Base-by-base conservation (phyloP, 345 rosid genomes). In the Boechera stricta region DNA sequence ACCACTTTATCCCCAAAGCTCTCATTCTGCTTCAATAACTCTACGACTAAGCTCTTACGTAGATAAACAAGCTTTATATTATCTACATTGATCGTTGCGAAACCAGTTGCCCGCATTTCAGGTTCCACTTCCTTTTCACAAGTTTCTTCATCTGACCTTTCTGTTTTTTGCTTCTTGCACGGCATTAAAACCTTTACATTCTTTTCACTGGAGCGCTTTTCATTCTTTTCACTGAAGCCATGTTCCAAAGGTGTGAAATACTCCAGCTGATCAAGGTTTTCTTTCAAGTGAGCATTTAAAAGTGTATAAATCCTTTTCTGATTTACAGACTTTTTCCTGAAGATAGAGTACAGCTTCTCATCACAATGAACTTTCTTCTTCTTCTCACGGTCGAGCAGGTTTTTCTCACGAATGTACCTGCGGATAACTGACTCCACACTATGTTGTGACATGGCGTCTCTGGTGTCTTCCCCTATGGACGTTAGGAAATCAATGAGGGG, bases 11-110 rank as follows among this genome's bases (percentile, higher is more conserved):
- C 76, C 60, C 54, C 84, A 57, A 81, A 79, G 8, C 56, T 64
- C 24, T 77, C 83, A 5, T 64, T 53, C 45, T 85, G 83, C 69
- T 76, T 79, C 61, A 49, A 15, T 18, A 88, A 45, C 76, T 80
- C 81, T 71, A 72, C 49, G 48, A 86, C 67, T 44, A 88, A 79
- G 84, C 87, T 77, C 72, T 59, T 88, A 63, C 87, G 82, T 42
- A 88, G 71, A 83, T 88, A 86, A 64, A 86, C 83, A 77, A 60
- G 85, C 74, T 84, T 86, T 29, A 88, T 75, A 32, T 88, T 88
- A 10, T 88, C 85, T 18, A 78, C 56, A 77, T 76, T 78, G 49
- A 86, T 77, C 7, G 67, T 67, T 32, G 88, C 92, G 10, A 85
- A 81, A 49, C 77, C 73, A 11, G 84, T 83, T 53, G 84, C 65